Percentiles rank a stretch among this genome's conserved stretches.
These are phyloP conservation scores for Paecilomyces niveus DNA, from an alignment of 2,329 filamentous ascomycete genomes.

Conservation along the genomic window DNA sequence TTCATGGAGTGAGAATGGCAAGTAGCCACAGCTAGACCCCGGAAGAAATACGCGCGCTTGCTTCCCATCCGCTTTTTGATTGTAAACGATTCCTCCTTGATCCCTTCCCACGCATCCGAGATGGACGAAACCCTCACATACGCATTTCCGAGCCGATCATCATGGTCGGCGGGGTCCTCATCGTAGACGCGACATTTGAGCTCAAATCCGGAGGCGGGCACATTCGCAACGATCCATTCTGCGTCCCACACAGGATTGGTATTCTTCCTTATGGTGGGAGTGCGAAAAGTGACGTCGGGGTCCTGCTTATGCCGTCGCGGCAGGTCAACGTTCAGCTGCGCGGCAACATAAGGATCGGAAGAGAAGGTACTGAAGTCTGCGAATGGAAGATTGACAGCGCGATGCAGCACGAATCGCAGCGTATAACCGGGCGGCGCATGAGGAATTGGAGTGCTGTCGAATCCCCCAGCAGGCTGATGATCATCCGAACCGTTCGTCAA, in stretches of 20 bases:
- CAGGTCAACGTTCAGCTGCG: constrained; percentile 65
- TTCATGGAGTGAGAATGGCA: constrained; percentile 58
- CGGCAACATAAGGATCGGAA: constrained; percentile 75
- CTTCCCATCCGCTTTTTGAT: constrained; percentile 75
- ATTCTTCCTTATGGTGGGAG: constrained; percentile 64
- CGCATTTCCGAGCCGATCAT: constrained; percentile 83
- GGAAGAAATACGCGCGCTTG: constrained; percentile 75
- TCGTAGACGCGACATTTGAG: constrained; percentile 85
- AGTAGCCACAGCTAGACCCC: constrained; percentile 59
- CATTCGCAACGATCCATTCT: constrained; percentile 81
- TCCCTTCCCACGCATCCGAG: constrained; percentile 60
- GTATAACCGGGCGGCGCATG: constrained; percentile 72
- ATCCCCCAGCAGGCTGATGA: constrained; percentile 62
- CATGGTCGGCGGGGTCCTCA: constrained; percentile 77
- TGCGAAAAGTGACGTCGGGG: constrained; percentile 65
- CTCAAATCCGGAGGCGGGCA: constrained; percentile 71
- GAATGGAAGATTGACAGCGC: constrained; percentile 71
- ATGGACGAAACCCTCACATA: constrained; percentile 60
- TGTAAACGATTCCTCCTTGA: constrained; percentile 57
- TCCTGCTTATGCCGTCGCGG: constrained; percentile 79
- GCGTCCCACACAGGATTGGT: constrained; percentile 75
- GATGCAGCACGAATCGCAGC: constrained; percentile 75
- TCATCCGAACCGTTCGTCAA: constrained; percentile 12
- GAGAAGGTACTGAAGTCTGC: constrained; percentile 71
- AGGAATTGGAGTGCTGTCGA: constrained; percentile 71